phyloP scores from a whole-genome alignment of 257 asterid species.

The Solanum pimpinellifolium region DNA sequence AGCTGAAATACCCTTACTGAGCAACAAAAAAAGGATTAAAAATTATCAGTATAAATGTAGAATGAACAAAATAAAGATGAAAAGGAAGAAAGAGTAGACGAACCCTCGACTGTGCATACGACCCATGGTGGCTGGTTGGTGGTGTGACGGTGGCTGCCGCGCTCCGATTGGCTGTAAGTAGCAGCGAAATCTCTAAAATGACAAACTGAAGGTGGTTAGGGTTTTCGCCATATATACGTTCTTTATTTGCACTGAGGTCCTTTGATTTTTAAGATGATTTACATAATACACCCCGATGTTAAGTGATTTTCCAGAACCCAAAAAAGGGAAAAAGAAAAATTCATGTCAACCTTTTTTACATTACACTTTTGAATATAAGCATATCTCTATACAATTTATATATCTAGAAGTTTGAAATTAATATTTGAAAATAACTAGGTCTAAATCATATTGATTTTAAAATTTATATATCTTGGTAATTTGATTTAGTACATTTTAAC shows the following conservation, averaged over 20 bases:
- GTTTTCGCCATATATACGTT: neutral
- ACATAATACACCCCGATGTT: neutral
- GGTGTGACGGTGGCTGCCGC: neutral
- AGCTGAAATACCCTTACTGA: constrained; percentile 76
- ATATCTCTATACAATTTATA: too few relatives aligned
- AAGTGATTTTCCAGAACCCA: neutral
- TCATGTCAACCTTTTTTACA: neutral
- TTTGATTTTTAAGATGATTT: neutral
- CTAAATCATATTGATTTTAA: too few relatives aligned
- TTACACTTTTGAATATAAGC: neutral
- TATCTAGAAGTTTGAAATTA: neutral
- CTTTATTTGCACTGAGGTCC: neutral
- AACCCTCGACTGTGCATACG: constrained; percentile 97
- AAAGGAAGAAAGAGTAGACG: neutral
- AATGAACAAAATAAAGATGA: neutral
- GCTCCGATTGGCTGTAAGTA: neutral
- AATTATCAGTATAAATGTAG: neutral
- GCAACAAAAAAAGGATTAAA: neutral
- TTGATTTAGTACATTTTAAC: neutral
- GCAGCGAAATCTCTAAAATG: neutral
- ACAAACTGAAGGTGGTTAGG: neutral
- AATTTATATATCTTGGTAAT: too few relatives aligned
- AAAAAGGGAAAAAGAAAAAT: too few relatives aligned
- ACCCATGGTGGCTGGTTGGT: constrained; percentile 25
- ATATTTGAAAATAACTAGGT: neutral